A percentile compares a stretch with the other conserved stretches of the same genome.
These are phyloP conservation scores for Botrytis cinerea DNA, from an alignment of 2,329 filamentous ascomycete species.

Conservation along the genomic window DNA sequence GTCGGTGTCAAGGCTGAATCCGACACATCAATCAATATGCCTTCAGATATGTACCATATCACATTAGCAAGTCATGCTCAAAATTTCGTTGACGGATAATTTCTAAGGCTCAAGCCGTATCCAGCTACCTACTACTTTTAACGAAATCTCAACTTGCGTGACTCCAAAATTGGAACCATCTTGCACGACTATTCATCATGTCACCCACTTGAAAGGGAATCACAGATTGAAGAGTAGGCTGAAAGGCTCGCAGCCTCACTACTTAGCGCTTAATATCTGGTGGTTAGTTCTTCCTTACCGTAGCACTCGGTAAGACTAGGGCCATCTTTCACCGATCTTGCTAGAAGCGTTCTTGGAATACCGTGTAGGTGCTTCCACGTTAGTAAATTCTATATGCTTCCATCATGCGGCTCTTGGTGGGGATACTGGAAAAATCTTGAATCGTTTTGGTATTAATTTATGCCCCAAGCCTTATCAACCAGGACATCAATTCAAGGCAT, in stretches of 20 bases:
- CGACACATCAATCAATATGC: background rate
- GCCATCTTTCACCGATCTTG: background rate
- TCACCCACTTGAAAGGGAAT: background rate
- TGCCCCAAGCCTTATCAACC: background rate
- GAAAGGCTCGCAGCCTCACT: background rate
- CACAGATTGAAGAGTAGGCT: background rate
- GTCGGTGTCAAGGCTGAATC: background rate
- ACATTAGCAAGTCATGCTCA: background rate
- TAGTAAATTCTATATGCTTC: background rate
- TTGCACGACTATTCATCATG: background rate
- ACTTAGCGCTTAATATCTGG: background rate
- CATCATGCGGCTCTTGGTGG: background rate
- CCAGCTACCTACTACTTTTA: background rate
- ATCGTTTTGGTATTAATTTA: background rate
- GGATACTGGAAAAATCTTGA: background rate
- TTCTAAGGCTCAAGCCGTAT: background rate
- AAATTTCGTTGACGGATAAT: background rate
- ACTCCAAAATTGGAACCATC: background rate
- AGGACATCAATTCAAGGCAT: background rate
- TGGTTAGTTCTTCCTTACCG: background rate
- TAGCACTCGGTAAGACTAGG: background rate
- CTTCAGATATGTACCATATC: background rate
- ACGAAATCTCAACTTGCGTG: background rate
- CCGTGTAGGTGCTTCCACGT: background rate
- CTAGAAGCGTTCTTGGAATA: background rate